phyloP scores from a whole-genome alignment of 352 stramenopile species.

The Phytopythium cucurbitacearum region DNA sequence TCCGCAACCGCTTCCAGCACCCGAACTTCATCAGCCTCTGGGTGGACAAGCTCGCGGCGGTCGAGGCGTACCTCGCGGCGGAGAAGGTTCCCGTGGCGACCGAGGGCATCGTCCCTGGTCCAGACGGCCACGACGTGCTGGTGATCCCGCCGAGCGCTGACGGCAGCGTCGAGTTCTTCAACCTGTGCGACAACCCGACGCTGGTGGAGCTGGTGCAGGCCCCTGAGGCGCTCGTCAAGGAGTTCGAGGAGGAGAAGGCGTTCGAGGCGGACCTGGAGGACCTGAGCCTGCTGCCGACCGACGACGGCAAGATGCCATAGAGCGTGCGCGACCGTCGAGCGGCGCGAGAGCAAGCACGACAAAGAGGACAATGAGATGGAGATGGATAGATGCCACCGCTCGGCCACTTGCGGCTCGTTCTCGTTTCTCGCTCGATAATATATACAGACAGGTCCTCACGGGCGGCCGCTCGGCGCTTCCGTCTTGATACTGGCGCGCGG shows the following conservation, averaged over 20 bases:
- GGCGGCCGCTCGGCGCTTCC: too few species aligned
- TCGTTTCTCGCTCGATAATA: too few species aligned
- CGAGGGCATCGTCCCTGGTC: conserved; percentile 53
- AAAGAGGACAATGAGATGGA: too few species aligned
- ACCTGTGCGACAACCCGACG: conserved; percentile 75
- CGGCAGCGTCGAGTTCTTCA: conserved; percentile 74
- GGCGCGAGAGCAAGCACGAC: too few species aligned
- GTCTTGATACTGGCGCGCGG: too few species aligned
- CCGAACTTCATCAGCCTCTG: conserved; percentile 85
- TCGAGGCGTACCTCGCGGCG: conserved; percentile 60
- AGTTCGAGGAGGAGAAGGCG: conserved; percentile 52
- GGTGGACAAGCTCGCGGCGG: conserved; percentile 67
- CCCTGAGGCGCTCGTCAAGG: conserved; percentile 68
- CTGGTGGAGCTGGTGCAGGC: conserved; percentile 83
- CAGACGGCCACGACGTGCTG: conserved; percentile 63
- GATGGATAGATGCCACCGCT: too few species aligned
- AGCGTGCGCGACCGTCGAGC: too few species aligned
- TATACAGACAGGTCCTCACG: too few species aligned
- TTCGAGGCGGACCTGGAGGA: conserved; percentile 2
- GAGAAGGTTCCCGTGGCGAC: conserved; percentile 54
- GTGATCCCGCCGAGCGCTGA: conserved; percentile 63
- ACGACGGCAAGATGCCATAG: too few species aligned
- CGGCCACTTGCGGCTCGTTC: too few species aligned
- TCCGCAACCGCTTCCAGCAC: conserved; percentile 75
- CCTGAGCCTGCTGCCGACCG: too few species aligned